Conservation (phyloP, 225 moss, liverwort and hornwort species). For the Straminergon stramineum region DNA sequence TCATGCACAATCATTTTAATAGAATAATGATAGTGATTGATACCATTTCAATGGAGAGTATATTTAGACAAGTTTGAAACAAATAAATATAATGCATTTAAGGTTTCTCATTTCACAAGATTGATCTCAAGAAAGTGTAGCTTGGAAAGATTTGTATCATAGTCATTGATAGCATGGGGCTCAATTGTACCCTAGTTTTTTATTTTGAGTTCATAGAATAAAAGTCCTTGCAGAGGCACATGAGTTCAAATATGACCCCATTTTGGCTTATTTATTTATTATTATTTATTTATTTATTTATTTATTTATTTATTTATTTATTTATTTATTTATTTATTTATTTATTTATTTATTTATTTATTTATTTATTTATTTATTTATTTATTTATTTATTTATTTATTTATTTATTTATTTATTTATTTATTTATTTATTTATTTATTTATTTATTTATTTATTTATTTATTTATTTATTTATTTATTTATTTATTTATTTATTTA, state of each 20-base stretch:
- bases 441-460: background rate
- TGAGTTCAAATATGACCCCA: background rate
- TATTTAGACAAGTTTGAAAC: background rate
- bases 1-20: background rate
- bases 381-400: background rate
- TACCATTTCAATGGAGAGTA: background rate
- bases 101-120: background rate
- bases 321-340: background rate
- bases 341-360: background rate
- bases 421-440: background rate
- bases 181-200: background rate
- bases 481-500: background rate
- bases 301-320: background rate
- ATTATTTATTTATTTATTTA: background rate
- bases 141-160: background rate
- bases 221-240: rapidly evolving
- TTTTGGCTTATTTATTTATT: background rate
- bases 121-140: background rate
- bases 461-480: background rate
- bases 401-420: background rate
- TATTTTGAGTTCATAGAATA: background rate
- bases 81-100: background rate
- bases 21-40: background rate
- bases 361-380: background rate
- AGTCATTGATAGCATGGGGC: background rate